These are phyloP conservation scores for Penicillium canariense DNA, from an alignment of 495 filamentous ascomycete species.

Conservation along the genomic window DNA sequence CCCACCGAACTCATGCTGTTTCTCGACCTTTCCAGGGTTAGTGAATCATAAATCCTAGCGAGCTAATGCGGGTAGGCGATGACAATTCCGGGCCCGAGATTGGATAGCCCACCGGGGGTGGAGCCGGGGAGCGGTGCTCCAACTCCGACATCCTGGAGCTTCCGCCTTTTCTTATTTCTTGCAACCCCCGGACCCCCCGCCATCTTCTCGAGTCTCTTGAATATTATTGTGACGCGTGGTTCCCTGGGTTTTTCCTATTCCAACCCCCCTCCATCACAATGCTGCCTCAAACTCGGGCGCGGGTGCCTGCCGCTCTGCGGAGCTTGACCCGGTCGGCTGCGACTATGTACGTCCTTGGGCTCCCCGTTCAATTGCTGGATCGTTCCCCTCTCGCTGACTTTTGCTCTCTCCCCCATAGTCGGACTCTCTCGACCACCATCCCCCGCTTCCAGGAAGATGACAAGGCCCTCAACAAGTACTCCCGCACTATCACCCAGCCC, in stretches of 20 bases:
- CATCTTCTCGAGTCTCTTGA: slow-evolving; percentile 9
- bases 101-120: slow-evolving; percentile 16
- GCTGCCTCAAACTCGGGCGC: slow-evolving; percentile 43
- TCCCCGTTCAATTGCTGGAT: slow-evolving; percentile 1
- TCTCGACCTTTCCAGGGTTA: not conserved
- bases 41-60: no score
- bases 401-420: slow-evolving; percentile 26
- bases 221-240: slow-evolving; percentile 12
- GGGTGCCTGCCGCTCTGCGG: slow-evolving; percentile 43
- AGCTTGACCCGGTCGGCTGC: slow-evolving; percentile 28
- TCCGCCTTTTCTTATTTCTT: slow-evolving; percentile 21
- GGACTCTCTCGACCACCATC: slow-evolving; percentile 48
- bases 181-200: slow-evolving; percentile 16
- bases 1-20: no score
- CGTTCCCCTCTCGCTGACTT: slow-evolving; percentile 12
- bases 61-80: slow-evolving; percentile 2
- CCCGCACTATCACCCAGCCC: slow-evolving; percentile 82
- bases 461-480: slow-evolving; percentile 71
- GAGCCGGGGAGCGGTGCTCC: slow-evolving; percentile 24
- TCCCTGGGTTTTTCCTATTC: slow-evolving; percentile 6
- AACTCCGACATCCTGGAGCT: slow-evolving; percentile 32
- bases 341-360: slow-evolving; percentile 20
- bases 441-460: slow-evolving; percentile 40
- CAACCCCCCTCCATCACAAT: slow-evolving; percentile 25
- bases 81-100: slow-evolving; percentile 26